Percentiles rank a stretch among this genome's conserved stretches.
Evolutionary conservation across 768 basidiomycete species (phyloP).

Genomic region (Tricholoma flavovirens): DNA sequence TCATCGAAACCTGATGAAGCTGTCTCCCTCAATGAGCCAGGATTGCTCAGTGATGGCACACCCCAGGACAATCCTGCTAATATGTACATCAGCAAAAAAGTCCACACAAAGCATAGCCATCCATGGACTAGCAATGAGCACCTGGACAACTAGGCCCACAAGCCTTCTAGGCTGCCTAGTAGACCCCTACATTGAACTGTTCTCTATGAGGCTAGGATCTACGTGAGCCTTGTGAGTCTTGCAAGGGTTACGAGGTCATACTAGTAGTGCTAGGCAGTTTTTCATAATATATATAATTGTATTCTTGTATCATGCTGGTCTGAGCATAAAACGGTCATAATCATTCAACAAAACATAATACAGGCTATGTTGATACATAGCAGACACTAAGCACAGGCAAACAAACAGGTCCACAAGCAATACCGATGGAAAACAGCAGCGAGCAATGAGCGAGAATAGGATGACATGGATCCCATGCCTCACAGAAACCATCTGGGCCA

Average conservation of each 20-base stretch:
- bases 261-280: no score
- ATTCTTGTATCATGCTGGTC: neutral
- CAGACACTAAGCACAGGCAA: neutral
- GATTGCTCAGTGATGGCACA: no score
- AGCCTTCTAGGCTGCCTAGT: neutral
- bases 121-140: neutral
- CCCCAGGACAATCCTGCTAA: no score
- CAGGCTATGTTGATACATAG: neutral
- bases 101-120: neutral
- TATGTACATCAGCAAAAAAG: constrained; percentile 1
- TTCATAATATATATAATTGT: neutral
- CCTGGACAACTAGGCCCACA: neutral
- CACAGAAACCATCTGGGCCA: neutral
- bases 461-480: neutral
- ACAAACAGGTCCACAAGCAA: neutral
- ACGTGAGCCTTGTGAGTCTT: neutral
- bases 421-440: neutral
- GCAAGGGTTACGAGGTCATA: no score
- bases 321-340: neutral
- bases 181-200: neutral
- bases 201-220: neutral
- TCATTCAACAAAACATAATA: constrained; percentile 1
- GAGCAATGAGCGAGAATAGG: neutral
- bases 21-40: no score
- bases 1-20: no score